Evolutionary conservation across 2,329 filamentous ascomycete species (phyloP).

Genomic region (Lizonia empirigonia): DNA sequence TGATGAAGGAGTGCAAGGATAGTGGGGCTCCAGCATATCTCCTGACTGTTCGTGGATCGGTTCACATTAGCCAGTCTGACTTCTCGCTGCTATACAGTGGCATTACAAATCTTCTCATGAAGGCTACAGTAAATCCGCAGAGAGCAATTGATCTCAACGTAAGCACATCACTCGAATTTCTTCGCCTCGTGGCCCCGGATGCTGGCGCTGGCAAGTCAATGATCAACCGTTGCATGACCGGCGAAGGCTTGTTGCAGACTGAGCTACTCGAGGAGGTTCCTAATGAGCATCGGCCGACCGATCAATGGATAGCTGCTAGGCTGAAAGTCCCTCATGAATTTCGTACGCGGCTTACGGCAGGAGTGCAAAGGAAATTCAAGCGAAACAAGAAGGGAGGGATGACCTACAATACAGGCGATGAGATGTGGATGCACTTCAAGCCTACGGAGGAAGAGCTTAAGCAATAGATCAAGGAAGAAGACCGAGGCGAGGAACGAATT

Average conservation of each 20-base stretch:
- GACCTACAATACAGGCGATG: constrained; percentile 50
- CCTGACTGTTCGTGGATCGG: constrained; percentile 61
- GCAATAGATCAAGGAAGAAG: constrained; percentile 32
- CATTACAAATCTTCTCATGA: constrained; percentile 63
- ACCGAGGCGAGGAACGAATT: constrained; percentile 26
- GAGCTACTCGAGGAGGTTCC: constrained; percentile 56
- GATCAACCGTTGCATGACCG: constrained; percentile 58
- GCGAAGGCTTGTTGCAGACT: constrained; percentile 59
- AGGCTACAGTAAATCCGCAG: constrained; percentile 67
- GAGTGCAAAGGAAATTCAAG: constrained; percentile 47
- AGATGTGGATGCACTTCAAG: constrained; percentile 61
- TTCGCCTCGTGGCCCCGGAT: constrained; percentile 56
- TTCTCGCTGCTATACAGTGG: constrained; percentile 68
- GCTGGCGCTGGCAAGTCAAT: constrained; percentile 47
- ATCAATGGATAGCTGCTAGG: constrained; percentile 64
- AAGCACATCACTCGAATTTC: constrained; percentile 66
- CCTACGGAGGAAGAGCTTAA: constrained; percentile 35
- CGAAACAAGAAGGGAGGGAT: constrained; percentile 46
- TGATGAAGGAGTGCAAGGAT: constrained; percentile 62
- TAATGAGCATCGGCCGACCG: constrained; percentile 59
- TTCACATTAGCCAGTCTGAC: constrained; percentile 70
- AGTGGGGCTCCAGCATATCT: constrained; percentile 55
- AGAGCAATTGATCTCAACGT: constrained; percentile 69
- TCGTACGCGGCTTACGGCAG: constrained; percentile 55
- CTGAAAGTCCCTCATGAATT: constrained; percentile 66